Evolutionary conservation across 192 early-diverging fungal genomes (phyloP).

Genomic region (Phlyctochytrium planicorne): DNA sequence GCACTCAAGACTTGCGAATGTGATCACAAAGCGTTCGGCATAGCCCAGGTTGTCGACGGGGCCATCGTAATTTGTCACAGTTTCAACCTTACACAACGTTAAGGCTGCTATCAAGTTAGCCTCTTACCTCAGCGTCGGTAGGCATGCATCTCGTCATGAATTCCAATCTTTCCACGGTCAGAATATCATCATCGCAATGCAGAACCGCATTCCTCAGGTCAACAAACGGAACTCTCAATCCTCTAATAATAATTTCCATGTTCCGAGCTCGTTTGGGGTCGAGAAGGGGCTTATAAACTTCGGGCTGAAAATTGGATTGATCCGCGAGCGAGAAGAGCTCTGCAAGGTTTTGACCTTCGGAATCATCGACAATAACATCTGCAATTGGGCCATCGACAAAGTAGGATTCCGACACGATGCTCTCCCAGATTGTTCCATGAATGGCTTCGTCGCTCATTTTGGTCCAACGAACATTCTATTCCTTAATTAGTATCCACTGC

Average conservation of each 20-base stretch:
- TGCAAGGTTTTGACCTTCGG: too few species aligned
- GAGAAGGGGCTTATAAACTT: background rate
- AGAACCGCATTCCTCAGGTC: constrained; percentile 40
- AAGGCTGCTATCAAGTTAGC: background rate
- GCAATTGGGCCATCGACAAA: too few species aligned
- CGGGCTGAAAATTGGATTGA: too few species aligned
- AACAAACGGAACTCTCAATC: background rate
- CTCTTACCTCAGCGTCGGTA: constrained; percentile 28
- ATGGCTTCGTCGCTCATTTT: too few species aligned
- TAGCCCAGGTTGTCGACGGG: constrained; percentile 34
- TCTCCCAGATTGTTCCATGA: too few species aligned
- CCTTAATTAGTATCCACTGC: too few species aligned
- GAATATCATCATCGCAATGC: constrained; percentile 27
- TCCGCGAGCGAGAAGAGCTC: too few species aligned
- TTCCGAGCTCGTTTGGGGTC: background rate
- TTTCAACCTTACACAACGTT: constrained; percentile 24
- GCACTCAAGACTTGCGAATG: constrained; percentile 37
- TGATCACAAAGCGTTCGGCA: constrained; percentile 43
- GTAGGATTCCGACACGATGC: too few species aligned
- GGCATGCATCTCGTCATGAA: constrained; percentile 35
- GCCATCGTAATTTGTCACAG: constrained; percentile 44
- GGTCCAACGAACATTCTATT: too few species aligned
- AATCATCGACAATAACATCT: too few species aligned
- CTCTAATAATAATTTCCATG: background rate
- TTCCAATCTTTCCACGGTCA: constrained; percentile 39